These are phyloP conservation scores for Blastocystis sp. DNA, from an alignment of 352 stramenopile species.

Conservation along the genomic window DNA sequence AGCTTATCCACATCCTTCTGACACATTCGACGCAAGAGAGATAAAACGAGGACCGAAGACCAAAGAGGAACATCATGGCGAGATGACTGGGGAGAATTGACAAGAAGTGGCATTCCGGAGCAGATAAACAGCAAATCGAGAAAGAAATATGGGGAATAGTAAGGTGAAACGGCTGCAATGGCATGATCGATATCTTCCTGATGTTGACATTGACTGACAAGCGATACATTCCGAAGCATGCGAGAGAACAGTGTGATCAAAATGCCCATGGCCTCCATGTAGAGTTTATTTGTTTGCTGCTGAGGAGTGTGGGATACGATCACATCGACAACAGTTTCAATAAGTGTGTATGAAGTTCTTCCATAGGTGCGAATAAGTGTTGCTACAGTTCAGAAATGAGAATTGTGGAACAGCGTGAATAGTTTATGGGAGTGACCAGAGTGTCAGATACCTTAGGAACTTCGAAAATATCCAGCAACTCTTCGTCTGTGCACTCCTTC, in stretches of 20 bases:
- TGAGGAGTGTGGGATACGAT: constrained; percentile 21
- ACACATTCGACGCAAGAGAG: not conserved
- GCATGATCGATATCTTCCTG: constrained; percentile 1
- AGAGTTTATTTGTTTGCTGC: constrained; percentile 49
- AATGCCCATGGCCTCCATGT: constrained; percentile 21
- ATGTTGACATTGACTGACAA: not conserved
- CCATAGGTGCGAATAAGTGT: constrained; percentile 25
- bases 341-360: not conserved
- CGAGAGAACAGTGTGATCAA: not conserved
- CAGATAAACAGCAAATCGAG: constrained; percentile 27
- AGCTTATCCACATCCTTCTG: not conserved
- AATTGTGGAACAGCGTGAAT: not conserved
- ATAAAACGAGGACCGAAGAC: not conserved
- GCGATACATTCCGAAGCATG: not conserved
- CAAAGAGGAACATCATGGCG: not conserved
- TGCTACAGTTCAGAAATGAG: not conserved
- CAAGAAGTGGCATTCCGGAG: constrained; percentile 16
- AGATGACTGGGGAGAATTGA: not conserved
- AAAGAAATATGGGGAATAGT: constrained; percentile 17
- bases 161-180: constrained; percentile 22
- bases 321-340: constrained; percentile 31
- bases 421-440: not conserved
- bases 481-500: constrained; percentile 5
- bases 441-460: not conserved
- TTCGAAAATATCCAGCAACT: not conserved